phyloP scores from a whole-genome alignment of 305 asterid genomes.

The Plantago lanceolata region DNA sequence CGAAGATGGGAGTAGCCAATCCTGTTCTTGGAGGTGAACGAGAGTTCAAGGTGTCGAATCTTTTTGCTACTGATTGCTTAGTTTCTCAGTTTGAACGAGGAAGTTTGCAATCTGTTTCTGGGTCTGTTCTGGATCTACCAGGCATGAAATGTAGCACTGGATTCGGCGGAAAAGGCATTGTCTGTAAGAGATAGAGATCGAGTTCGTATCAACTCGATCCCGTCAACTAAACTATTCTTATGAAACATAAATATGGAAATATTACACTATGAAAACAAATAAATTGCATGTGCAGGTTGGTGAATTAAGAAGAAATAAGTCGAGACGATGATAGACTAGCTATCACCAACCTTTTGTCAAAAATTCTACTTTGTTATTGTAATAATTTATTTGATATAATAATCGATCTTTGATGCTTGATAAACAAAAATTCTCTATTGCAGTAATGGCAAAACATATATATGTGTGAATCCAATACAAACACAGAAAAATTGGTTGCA shows the following conservation, averaged over 20 bases:
- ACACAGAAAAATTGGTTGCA: constrained; percentile 6
- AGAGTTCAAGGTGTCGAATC: constrained; percentile 34
- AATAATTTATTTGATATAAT: no score
- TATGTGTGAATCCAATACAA: background rate
- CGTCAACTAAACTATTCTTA: no score
- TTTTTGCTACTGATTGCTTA: constrained; percentile 44
- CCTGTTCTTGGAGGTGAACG: constrained; percentile 59
- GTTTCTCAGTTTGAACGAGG: constrained; percentile 28
- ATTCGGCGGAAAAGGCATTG: constrained; percentile 35
- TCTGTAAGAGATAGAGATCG: constrained; percentile 34
- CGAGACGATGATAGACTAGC: no score
- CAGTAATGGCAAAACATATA: background rate
- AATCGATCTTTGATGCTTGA: background rate
- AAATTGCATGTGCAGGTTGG: no score
- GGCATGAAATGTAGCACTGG: constrained; percentile 37
- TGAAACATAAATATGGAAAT: no score
- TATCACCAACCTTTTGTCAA: no score
- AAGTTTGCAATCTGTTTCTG: background rate
- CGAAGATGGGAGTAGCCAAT: constrained; percentile 47
- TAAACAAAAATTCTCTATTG: background rate
- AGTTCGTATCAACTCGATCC: no score
- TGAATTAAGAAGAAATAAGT: no score
- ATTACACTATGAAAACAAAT: no score
- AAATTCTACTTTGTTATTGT: no score
- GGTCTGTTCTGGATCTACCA: constrained; percentile 30